These are phyloP conservation scores for Verbena officinalis DNA, from an alignment of 257 asterid species.

Conservation along the genomic window DNA sequence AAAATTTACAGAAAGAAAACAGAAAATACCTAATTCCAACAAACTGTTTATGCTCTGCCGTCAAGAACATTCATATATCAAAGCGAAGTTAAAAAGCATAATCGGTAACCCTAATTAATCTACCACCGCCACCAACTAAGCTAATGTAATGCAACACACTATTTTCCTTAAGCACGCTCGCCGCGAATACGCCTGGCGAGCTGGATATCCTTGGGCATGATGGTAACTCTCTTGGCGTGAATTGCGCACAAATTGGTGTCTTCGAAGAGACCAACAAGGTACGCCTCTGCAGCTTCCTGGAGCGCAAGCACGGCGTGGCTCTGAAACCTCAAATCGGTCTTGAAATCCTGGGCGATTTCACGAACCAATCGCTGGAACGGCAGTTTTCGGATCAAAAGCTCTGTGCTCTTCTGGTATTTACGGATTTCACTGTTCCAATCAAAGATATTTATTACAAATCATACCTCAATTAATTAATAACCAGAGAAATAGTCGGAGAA, in stretches of 20 bases:
- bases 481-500: background rate
- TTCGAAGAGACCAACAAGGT: slow-evolving; percentile 73
- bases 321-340: slow-evolving; percentile 38
- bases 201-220: slow-evolving; percentile 84
- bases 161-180: slow-evolving; percentile 56
- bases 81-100: no score
- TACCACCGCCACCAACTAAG: no score
- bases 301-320: slow-evolving; percentile 52
- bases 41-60: background rate
- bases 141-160: no score
- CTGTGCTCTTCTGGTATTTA: slow-evolving; percentile 79
- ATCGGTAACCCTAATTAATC: no score
- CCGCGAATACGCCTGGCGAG: slow-evolving; percentile 82
- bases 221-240: slow-evolving; percentile 78
- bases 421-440: slow-evolving; percentile 64
- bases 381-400: slow-evolving; percentile 70
- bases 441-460: background rate
- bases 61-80: background rate
- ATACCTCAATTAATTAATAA: no score
- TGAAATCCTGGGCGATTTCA: slow-evolving; percentile 40
- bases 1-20: background rate
- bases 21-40: background rate
- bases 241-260: slow-evolving; percentile 79
- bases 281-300: slow-evolving; percentile 81
- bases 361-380: slow-evolving; percentile 68